These are phyloP conservation scores for Brassica nigra DNA, from an alignment of 345 rosid species.

Conservation along the genomic window DNA sequence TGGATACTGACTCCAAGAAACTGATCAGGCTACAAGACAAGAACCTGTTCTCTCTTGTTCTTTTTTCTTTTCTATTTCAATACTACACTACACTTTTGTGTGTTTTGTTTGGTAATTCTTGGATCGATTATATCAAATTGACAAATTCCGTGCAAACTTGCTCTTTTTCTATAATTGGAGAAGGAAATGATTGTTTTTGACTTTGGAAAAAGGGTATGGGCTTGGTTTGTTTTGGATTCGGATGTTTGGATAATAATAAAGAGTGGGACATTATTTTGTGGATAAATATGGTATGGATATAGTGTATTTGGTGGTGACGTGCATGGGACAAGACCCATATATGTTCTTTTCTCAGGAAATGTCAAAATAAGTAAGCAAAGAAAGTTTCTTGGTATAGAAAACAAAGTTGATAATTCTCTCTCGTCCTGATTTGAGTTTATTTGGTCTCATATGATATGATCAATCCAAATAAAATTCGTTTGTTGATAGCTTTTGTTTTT, in stretches of 20 bases:
- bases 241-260: slow-evolving; percentile 13
- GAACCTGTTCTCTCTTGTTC: not conserved
- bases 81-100: slow-evolving; percentile 16
- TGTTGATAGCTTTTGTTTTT: too few relatives aligned
- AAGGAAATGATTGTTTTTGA: slow-evolving; percentile 27
- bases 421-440: too few relatives aligned
- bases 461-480: too few relatives aligned
- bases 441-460: too few relatives aligned
- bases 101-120: slow-evolving; percentile 32
- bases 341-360: not conserved
- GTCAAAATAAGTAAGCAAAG: slow-evolving; percentile 2
- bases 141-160: slow-evolving; percentile 20
- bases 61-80: not conserved
- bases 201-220: slow-evolving; percentile 25
- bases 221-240: slow-evolving; percentile 22
- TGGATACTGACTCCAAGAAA: slow-evolving; percentile 58
- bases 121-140: slow-evolving; percentile 20
- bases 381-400: slow-evolving; percentile 11
- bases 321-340: not conserved
- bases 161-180: not conserved
- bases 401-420: slow-evolving; percentile 2
- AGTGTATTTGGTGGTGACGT: slow-evolving; percentile 4
- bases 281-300: slow-evolving; percentile 37
- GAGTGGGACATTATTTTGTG: slow-evolving; percentile 6
- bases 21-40: slow-evolving; percentile 35